Percentiles rank a stretch among this genome's conserved stretches.
Conservation (phyloP, 805 yeast species). For the Suhomyces pyralidae region DNA sequence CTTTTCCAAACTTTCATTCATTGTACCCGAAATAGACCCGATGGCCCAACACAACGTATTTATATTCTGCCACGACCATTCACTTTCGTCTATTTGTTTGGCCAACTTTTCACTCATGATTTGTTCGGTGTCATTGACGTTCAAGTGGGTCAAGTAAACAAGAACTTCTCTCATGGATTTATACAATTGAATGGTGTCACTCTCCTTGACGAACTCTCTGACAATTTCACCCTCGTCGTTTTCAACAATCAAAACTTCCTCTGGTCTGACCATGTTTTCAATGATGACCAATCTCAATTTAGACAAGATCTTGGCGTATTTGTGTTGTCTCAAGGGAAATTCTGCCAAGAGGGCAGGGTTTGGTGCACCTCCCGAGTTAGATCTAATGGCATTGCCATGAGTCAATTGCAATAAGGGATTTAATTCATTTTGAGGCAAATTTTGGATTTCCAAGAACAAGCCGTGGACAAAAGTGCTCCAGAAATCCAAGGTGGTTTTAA, state of each 20-base stretch:
- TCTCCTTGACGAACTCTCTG: conserved; percentile 93
- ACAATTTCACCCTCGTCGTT: conserved; percentile 99
- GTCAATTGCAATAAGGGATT: conserved; percentile 74
- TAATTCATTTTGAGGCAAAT: conserved; percentile 66
- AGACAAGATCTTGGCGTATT: conserved; percentile 73
- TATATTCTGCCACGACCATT: conserved; percentile 99
- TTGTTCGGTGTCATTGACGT: conserved; percentile 88
- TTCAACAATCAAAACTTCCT: conserved; percentile 94
- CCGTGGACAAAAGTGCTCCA: conserved; percentile 87
- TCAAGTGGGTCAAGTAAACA: conserved; percentile 92
- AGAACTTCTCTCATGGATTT: conserved; percentile 94
- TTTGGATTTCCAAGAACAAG: conserved; percentile 81
- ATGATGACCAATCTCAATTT: conserved; percentile 88
- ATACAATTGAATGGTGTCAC: conserved; percentile 93
- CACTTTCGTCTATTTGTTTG: conserved; percentile 90
- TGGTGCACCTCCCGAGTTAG: conserved; percentile 69
- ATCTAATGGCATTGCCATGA: conserved; percentile 38
- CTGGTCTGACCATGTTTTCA: conserved; percentile 97
- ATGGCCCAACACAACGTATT: conserved; percentile 99
- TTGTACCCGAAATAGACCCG: conserved; percentile 97
- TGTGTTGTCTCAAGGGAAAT: conserved; percentile 82
- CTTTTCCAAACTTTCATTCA: conserved; percentile 97
- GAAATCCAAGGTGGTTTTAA: conserved; percentile 92
- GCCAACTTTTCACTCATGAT: conserved; percentile 92
- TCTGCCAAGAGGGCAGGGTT: conserved; percentile 76